Evolutionary conservation across 306 rosid genomes (phyloP).

Genomic region (Trichosanthes truncata): DNA sequence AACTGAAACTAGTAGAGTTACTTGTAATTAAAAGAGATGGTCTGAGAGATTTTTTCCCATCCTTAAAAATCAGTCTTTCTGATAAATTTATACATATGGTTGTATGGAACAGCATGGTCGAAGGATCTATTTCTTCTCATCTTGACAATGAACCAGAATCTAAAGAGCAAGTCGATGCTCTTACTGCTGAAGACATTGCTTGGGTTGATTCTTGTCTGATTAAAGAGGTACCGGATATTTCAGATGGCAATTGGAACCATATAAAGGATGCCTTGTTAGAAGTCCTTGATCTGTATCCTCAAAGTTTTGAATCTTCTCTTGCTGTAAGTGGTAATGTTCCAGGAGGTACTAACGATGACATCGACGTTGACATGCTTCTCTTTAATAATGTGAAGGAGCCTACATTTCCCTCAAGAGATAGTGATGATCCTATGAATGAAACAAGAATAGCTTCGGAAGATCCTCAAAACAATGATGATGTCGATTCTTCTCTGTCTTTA

Average conservation of each 20-base stretch:
- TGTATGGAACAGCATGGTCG: slow-evolving; percentile 89
- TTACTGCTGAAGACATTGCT: slow-evolving; percentile 13
- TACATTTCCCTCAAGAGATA: background rate
- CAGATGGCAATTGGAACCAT: slow-evolving; percentile 8
- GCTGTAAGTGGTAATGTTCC: background rate
- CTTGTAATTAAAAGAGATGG: background rate
- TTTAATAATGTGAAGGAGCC: background rate
- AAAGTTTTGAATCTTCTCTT: background rate
- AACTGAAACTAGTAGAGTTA: background rate
- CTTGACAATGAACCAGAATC: slow-evolving; percentile 14
- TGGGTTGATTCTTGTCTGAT: slow-evolving; percentile 16
- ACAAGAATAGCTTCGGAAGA: background rate
- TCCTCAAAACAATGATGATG: background rate
- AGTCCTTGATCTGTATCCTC: background rate
- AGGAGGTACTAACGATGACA: background rate
- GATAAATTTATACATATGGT: background rate
- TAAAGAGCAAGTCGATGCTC: background rate
- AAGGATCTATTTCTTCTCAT: slow-evolving; percentile 30
- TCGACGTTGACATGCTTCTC: background rate
- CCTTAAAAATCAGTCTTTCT: background rate
- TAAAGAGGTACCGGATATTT: slow-evolving; percentile 3
- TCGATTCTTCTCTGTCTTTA: background rate
- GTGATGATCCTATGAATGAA: background rate
- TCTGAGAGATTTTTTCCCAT: background rate
- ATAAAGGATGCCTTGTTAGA: slow-evolving; percentile 6